A percentile compares a stretch with the other conserved stretches of the same genome.
phyloP scores from a whole-genome alignment of 495 filamentous ascomycete species.

The Terfezia claveryi region DNA sequence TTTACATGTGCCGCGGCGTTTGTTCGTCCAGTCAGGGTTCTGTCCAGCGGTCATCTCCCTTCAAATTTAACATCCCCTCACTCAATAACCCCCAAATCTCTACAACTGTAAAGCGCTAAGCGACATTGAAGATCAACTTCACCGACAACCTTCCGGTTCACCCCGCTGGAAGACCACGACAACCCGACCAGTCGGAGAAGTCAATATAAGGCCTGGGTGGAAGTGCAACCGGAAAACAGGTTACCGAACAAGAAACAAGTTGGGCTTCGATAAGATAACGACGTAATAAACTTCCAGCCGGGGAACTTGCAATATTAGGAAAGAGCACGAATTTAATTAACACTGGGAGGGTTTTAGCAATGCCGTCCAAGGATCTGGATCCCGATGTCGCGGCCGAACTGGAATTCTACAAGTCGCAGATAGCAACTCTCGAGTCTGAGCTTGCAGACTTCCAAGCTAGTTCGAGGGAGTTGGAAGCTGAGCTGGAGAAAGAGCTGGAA shows the following conservation, averaged over 20 bases:
- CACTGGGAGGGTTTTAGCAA: not conserved
- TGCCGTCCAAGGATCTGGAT: slow-evolving; percentile 1
- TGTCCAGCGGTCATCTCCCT: not conserved
- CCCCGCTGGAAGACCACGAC: not conserved
- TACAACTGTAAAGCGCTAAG: too few species aligned
- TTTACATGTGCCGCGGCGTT: too few species aligned
- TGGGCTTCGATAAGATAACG: not conserved
- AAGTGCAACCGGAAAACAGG: not conserved
- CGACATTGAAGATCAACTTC: too few species aligned
- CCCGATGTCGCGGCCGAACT: slow-evolving; percentile 36
- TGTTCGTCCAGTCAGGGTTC: not conserved
- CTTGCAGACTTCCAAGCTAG: slow-evolving; percentile 85
- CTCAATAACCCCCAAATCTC: not conserved
- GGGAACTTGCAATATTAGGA: too few species aligned
- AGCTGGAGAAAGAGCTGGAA: slow-evolving; percentile 91
- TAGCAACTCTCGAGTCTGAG: slow-evolving; percentile 78
- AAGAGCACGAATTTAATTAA: too few species aligned
- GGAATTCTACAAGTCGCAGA: slow-evolving; percentile 85
- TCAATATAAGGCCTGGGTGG: not conserved
- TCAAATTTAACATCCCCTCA: not conserved
- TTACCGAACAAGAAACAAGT: not conserved
- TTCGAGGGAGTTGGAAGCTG: slow-evolving; percentile 79
- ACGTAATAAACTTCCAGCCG: too few species aligned
- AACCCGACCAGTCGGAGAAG: not conserved
- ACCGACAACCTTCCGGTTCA: too few species aligned